phyloP scores from a whole-genome alignment of 164 flowering plant genomes.

The Cinnamomum micranthum region DNA sequence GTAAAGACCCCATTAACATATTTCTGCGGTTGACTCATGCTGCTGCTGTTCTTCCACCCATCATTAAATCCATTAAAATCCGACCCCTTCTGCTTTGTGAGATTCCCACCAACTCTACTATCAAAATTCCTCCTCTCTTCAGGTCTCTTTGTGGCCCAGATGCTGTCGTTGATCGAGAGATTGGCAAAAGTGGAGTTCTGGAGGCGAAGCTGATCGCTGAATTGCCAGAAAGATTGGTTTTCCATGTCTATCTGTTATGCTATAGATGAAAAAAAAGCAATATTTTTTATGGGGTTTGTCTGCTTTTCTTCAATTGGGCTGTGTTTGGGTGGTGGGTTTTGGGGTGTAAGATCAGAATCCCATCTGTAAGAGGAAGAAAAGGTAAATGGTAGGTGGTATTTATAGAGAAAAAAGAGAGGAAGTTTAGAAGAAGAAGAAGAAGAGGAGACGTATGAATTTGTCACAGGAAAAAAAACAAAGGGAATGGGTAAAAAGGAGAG shows the following conservation, averaged over 20 bases:
- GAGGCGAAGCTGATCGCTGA: conserved; percentile 80
- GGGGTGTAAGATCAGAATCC: background rate
- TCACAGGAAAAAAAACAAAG: background rate
- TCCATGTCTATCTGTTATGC: conserved; percentile 36
- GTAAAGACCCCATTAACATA: conserved; percentile 57
- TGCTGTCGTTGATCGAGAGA: conserved; percentile 69
- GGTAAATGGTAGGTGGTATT: background rate
- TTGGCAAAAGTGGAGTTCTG: conserved; percentile 49
- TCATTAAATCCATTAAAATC: conserved; percentile 39
- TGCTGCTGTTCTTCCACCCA: conserved; percentile 41
- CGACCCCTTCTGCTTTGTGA: conserved; percentile 14
- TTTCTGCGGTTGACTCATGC: conserved; percentile 1
- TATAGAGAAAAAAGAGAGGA: background rate
- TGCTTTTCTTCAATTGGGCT: background rate
- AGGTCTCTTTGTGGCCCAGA: conserved; percentile 60
- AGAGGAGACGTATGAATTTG: background rate
- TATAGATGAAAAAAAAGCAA: background rate
- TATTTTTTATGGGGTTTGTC: background rate
- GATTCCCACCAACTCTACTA: conserved; percentile 48
- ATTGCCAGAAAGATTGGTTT: conserved; percentile 72
- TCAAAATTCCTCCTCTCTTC: conserved; percentile 67
- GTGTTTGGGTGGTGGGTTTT: background rate
- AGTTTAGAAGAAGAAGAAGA: background rate
- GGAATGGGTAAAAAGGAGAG: background rate
- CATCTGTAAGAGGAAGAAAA: no score